A percentile compares a stretch with the other conserved stretches of the same genome.
Conservation (phyloP, 2,329 filamentous ascomycete species). For the Emmonsiellopsis sp. region DNA sequence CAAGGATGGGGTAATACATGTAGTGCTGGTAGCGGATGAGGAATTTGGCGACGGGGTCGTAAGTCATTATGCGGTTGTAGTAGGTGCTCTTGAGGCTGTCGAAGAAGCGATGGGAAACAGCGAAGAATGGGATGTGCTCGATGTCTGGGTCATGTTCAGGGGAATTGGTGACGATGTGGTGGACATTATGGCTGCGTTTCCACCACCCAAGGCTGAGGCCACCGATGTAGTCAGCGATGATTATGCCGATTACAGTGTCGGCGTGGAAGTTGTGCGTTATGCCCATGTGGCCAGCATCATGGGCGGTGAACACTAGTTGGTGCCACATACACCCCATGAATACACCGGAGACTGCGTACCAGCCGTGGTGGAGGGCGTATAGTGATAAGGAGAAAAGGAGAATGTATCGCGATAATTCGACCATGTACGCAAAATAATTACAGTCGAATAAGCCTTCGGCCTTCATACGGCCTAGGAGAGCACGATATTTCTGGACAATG, state of each 20-base stretch:
- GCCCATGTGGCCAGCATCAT: constrained; percentile 95
- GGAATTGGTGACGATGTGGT: constrained; percentile 91
- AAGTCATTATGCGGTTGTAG: constrained; percentile 71
- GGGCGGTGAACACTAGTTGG: constrained; percentile 84
- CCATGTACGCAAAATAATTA: constrained; percentile 69
- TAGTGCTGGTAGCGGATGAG: constrained; percentile 68
- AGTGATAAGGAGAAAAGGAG: constrained; percentile 57
- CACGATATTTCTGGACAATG: constrained; percentile 75
- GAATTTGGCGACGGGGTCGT: constrained; percentile 63
- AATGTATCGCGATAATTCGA: constrained; percentile 65
- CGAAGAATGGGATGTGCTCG: constrained; percentile 81
- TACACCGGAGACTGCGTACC: constrained; percentile 61
- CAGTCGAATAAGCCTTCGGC: constrained; percentile 74
- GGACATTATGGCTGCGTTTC: constrained; percentile 93
- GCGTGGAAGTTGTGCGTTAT: constrained; percentile 84
- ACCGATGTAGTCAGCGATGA: constrained; percentile 82
- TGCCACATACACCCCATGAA: constrained; percentile 85
- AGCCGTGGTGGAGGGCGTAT: constrained; percentile 50
- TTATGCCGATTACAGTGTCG: constrained; percentile 78
- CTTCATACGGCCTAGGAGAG: constrained; percentile 61
- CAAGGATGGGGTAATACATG: constrained; percentile 73
- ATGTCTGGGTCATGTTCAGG: constrained; percentile 96
- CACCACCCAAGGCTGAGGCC: constrained; percentile 92
- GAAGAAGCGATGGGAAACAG: constrained; percentile 73
- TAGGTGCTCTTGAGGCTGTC: constrained; percentile 66